Evolutionary conservation across 2,329 filamentous ascomycete genomes (phyloP).

Genomic region (Raffaelea deltoideospora): DNA sequence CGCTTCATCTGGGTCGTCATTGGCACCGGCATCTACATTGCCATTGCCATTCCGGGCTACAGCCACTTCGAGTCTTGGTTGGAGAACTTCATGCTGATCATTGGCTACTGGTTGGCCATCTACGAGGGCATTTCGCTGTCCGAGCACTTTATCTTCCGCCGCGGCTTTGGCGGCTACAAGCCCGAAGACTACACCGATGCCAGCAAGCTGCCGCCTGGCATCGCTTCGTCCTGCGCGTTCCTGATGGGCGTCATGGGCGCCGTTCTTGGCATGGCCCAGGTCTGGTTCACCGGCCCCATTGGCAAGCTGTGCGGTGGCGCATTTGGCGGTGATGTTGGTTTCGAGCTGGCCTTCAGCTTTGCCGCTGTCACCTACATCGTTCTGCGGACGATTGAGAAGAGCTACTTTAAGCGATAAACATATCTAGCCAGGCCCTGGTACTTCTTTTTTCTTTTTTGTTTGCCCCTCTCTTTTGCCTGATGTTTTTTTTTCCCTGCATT

Average conservation of each 20-base stretch:
- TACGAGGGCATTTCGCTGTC: conserved; percentile 27
- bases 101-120: conserved; percentile 27
- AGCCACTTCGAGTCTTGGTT: conserved; percentile 16
- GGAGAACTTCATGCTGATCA: conserved; percentile 24
- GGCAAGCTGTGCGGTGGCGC: conserved; percentile 35
- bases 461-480: neutral
- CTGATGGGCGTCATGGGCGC: conserved; percentile 25
- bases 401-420: conserved; percentile 18
- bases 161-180: conserved; percentile 24
- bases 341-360: conserved; percentile 40
- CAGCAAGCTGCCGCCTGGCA: conserved; percentile 21
- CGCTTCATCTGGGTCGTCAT: conserved; percentile 43
- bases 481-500: neutral
- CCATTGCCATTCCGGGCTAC: conserved; percentile 32
- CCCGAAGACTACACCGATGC: conserved; percentile 30
- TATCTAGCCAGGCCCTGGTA: neutral
- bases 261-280: conserved; percentile 44
- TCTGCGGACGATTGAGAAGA: conserved; percentile 29
- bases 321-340: conserved; percentile 37
- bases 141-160: conserved; percentile 25
- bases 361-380: conserved; percentile 30
- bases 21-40: conserved; percentile 43
- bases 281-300: conserved; percentile 47
- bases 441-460: neutral
- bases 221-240: conserved; percentile 16